Conservation (phyloP, 257 asterid species). For the Pogostemon cablin region DNA sequence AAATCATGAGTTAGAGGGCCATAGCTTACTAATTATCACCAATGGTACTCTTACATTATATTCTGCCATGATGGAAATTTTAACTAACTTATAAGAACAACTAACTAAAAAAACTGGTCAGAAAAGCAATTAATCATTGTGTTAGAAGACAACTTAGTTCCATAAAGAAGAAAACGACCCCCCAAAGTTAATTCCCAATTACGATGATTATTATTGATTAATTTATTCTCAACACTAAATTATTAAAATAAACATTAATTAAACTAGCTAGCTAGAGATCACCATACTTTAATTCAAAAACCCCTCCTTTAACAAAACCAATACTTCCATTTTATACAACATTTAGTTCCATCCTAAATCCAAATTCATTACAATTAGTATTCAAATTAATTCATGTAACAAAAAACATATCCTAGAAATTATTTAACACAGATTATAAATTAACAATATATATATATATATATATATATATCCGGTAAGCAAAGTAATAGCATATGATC, state of each 20-base stretch:
- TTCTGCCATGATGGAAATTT: slow-evolving; percentile 25
- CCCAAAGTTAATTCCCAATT: slow-evolving; percentile 9
- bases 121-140: slow-evolving; percentile 36
- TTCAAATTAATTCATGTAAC: neutral
- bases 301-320: slow-evolving; percentile 24
- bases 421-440: slow-evolving; percentile 25
- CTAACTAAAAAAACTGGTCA: slow-evolving; percentile 37
- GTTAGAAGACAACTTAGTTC: slow-evolving; percentile 20
- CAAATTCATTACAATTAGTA: neutral
- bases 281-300: slow-evolving; percentile 37
- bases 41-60: neutral
- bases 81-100: slow-evolving; percentile 34
- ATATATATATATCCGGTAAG: slow-evolving; percentile 9
- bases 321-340: neutral
- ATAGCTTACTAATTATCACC: slow-evolving; percentile 22
- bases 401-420: slow-evolving; percentile 20
- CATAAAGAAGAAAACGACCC: slow-evolving; percentile 38
- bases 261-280: neutral
- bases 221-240: neutral
- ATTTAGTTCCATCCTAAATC: neutral
- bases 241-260: neutral
- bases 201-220: neutral
- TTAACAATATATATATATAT: neutral
- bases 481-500: slow-evolving; percentile 27
- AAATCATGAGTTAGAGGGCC: slow-evolving; percentile 4